Evolutionary conservation across 805 yeast species (phyloP).

Genomic region (Kazachstania bromeliacearum): DNA sequence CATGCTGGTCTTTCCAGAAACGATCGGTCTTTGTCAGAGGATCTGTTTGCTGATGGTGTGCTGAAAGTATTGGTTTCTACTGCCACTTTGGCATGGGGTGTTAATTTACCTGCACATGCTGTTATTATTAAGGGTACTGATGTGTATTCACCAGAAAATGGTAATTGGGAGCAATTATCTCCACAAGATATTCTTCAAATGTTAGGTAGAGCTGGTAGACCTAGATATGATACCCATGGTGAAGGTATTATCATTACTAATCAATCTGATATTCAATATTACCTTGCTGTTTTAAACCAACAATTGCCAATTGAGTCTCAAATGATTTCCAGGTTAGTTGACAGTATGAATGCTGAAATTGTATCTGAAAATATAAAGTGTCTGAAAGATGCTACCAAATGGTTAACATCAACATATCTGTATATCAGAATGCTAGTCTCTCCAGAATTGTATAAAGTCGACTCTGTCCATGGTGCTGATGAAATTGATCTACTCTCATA

Average conservation of each 20-base stretch:
- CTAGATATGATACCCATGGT: conserved; percentile 84
- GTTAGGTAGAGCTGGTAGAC: conserved; percentile 98
- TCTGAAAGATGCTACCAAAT: conserved; percentile 58
- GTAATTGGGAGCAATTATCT: conserved; percentile 82
- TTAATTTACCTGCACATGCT: conserved; percentile 88
- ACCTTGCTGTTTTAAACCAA: conserved; percentile 81
- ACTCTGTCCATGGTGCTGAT: conserved; percentile 36
- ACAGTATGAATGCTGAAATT: conserved; percentile 78
- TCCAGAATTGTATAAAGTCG: conserved; percentile 59
- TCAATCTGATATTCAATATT: conserved; percentile 77
- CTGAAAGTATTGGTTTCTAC: conserved; percentile 80
- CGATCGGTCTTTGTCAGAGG: conserved; percentile 75
- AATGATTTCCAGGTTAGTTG: conserved; percentile 58
- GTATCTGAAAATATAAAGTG: conserved; percentile 57
- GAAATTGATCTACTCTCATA: conserved; percentile 43
- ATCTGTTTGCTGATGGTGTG: conserved; percentile 79
- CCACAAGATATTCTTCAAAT: conserved; percentile 93
- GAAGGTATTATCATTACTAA: conserved; percentile 90
- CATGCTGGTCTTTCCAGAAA: conserved; percentile 77
- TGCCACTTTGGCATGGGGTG: conserved; percentile 97
- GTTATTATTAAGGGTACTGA: conserved; percentile 91
- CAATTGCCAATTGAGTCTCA: conserved; percentile 91
- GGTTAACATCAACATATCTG: conserved; percentile 76
- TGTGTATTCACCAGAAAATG: conserved; percentile 82
- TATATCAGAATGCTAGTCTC: conserved; percentile 68